These are phyloP conservation scores for Metschnikowia henanensis DNA, from an alignment of 805 yeast genomes.

Conservation along the genomic window DNA sequence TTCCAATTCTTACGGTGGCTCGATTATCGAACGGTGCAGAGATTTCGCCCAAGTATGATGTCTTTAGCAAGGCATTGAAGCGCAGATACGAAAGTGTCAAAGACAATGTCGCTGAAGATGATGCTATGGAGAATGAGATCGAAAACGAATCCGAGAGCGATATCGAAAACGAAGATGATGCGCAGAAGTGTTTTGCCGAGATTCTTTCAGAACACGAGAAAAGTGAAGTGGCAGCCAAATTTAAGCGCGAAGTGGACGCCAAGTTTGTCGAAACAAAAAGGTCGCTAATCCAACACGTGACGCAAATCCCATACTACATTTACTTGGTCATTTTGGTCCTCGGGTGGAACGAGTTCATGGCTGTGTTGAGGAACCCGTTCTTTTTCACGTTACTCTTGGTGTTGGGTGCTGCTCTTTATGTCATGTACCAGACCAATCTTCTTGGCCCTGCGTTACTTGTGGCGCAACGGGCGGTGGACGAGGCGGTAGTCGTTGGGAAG, in stretches of 20 bases:
- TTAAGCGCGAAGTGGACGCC: slow-evolving; percentile 76
- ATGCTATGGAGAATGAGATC: slow-evolving; percentile 19
- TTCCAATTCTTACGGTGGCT: slow-evolving; percentile 64
- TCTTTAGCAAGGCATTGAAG: slow-evolving; percentile 29
- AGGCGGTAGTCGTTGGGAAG: slow-evolving; percentile 57
- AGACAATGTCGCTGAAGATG: slow-evolving; percentile 39
- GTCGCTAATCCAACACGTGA: slow-evolving; percentile 71
- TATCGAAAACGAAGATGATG: slow-evolving; percentile 18
- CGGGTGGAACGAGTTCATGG: slow-evolving; percentile 96
- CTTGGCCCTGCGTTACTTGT: slow-evolving; percentile 74
- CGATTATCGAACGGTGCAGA: slow-evolving; percentile 51
- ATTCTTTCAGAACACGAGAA: slow-evolving; percentile 59
- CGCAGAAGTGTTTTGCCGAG: slow-evolving; percentile 49
- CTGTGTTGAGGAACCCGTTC: slow-evolving; percentile 83
- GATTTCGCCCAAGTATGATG: slow-evolving; percentile 57
- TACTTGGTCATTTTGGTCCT: slow-evolving; percentile 69
- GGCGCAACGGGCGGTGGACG: slow-evolving; percentile 54
- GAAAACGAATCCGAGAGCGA: slow-evolving; percentile 16
- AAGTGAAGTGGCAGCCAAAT: slow-evolving; percentile 53
- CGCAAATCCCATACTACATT: slow-evolving; percentile 83
- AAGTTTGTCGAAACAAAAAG: slow-evolving; percentile 86
- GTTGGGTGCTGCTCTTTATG: slow-evolving; percentile 58
- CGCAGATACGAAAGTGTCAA: slow-evolving; percentile 28
- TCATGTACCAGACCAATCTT: slow-evolving; percentile 68
- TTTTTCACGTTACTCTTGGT: slow-evolving; percentile 63